Conservation (phyloP, 768 basidiomycete genomes). For the Leccinum incarnatum region DNA sequence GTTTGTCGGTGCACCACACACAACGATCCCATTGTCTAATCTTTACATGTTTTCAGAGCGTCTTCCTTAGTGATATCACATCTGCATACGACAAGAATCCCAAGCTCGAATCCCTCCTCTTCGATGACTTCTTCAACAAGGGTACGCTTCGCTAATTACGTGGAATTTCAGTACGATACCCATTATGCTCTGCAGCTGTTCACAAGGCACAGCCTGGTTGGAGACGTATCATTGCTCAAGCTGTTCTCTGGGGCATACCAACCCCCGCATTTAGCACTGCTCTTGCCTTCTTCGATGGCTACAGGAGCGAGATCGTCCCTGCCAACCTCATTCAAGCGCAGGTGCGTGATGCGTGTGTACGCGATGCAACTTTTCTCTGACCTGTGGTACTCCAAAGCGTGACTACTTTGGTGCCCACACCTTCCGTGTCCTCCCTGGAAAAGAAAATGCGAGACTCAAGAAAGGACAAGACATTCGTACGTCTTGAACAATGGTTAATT, state of each 20-base stretch:
- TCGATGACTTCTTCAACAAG: constrained; percentile 97
- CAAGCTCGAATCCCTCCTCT: constrained; percentile 86
- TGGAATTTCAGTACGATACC: neutral
- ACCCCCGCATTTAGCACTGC: constrained; percentile 98
- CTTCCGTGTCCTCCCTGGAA: constrained; percentile 90
- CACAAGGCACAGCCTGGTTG: constrained; percentile 96
- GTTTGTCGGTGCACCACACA: constrained; percentile 33
- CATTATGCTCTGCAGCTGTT: constrained; percentile 50
- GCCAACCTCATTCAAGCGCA: constrained; percentile 95
- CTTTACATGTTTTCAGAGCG: constrained; percentile 48
- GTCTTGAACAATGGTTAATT: constrained; percentile 32
- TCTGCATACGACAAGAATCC: constrained; percentile 83
- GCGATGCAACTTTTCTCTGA: neutral
- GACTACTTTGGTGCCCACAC: constrained; percentile 99
- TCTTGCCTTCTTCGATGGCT: constrained; percentile 98
- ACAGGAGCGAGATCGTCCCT: constrained; percentile 91
- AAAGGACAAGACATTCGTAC: constrained; percentile 83
- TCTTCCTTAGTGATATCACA: constrained; percentile 93
- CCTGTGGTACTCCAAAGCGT: constrained; percentile 48
- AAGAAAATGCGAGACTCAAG: constrained; percentile 82
- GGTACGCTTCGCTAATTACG: constrained; percentile 39
- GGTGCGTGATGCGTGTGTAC: constrained; percentile 37
- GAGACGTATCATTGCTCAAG: constrained; percentile 96
- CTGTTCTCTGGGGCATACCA: constrained; percentile 96
- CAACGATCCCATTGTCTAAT: constrained; percentile 7